Evolutionary conservation across 176 grass and related monocot species (phyloP).

Genomic region (Themeda triandra): DNA sequence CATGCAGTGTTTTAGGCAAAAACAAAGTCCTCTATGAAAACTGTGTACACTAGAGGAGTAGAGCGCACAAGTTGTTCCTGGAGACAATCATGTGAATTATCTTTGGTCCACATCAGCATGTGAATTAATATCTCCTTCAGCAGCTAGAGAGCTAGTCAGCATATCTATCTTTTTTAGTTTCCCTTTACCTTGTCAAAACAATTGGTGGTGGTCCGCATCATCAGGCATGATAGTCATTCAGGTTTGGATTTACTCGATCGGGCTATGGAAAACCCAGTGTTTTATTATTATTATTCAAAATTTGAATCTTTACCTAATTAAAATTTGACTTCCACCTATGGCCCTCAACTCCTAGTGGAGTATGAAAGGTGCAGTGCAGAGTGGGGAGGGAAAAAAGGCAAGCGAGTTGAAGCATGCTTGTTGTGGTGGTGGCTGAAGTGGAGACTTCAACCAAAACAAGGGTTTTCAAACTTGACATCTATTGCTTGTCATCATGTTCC

Average conservation of each 20-base stretch:
- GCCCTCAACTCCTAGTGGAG: conserved; percentile 31
- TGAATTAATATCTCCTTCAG: conserved; percentile 36
- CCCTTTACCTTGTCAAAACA: conserved; percentile 43
- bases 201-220: conserved; percentile 44
- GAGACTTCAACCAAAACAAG: conserved; percentile 35
- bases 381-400: not conserved
- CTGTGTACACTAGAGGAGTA: conserved; percentile 9
- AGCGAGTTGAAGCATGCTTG: conserved; percentile 35
- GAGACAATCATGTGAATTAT: conserved; percentile 25
- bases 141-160: conserved; percentile 32
- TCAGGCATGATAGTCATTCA: conserved; percentile 19
- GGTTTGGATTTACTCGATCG: conserved; percentile 35
- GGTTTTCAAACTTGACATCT: conserved; percentile 42
- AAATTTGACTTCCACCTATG: conserved; percentile 22
- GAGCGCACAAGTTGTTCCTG: conserved; percentile 7
- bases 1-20: conserved; percentile 2
- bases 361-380: conserved; percentile 12
- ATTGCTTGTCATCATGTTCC: conserved; percentile 39
- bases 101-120: conserved; percentile 21
- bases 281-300: not conserved
- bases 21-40: not conserved
- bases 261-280: not conserved
- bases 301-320: conserved; percentile 35
- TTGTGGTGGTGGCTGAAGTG: conserved; percentile 44
- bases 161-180: conserved; percentile 19